Base-by-base conservation (phyloP, 1,139 yeast species). In the Hansenula sp. region DNA sequence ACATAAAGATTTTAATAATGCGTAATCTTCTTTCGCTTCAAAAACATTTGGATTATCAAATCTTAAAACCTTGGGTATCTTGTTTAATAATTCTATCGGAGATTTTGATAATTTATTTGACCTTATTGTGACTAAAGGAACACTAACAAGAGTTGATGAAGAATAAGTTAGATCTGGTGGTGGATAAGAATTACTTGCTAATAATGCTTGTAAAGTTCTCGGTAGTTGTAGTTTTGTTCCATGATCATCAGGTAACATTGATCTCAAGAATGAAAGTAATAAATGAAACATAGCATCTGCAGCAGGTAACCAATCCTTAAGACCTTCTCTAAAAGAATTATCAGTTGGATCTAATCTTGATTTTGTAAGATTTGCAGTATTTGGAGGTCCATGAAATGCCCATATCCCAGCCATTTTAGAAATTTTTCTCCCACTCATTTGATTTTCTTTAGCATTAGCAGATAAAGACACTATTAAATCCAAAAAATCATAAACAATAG, bases 241-340 rank as follows among this genome's bases (percentile, higher is more conserved):
- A 44, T 78, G 73, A 44, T 72, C 78, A 33, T 77, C 79, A 0
- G 90, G 90, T 13, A 84, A 70, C 82, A 87, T 82, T 18, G 95
- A 81, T 47, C 95, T 73, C 43, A 89, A 64, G 54, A 88, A 89
- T 3, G 96, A 77, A 26, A 87, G 62, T 27, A 88, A 69, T 33
- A 89, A 61, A 60, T 89, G 97, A 55, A 86, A 85, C 62, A 87
- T 75, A 0, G 96, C 96, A 55, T 85, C 89, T 7, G 95, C 82
- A 2, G 90, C 87, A 2, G 84, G 78, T 38, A 79, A 68, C 96
- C 96, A 88, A 38, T 76, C 74, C 30, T 77, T 77, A 39, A 88
- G 61, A 2, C 96, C 96, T 47, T 85, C 82, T 31, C 75, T 73
- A 56, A 85, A 87, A 29, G 68, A 53, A 46, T 66, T 62, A 21